A percentile compares a stretch with the other conserved stretches of the same genome.
Evolutionary conservation across 257 asterid genomes (phyloP).

Genomic region (Rhazya stricta): DNA sequence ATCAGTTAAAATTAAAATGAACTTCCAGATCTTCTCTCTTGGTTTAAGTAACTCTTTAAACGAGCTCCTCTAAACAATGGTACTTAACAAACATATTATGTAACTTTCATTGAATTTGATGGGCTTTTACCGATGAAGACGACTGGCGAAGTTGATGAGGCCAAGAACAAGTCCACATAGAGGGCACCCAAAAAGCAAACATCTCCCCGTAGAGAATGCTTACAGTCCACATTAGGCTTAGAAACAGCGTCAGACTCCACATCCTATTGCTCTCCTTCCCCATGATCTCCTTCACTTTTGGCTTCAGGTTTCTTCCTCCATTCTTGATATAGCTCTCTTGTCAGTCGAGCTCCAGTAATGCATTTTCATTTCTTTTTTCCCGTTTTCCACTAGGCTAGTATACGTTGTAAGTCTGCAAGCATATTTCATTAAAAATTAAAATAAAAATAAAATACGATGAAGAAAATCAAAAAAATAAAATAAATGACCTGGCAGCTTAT

Average conservation of each 20-base stretch:
- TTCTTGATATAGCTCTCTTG: background rate
- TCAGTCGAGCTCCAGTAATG: background rate
- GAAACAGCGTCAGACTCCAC: constrained; percentile 54
- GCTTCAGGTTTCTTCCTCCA: constrained; percentile 2
- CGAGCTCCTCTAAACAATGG: background rate
- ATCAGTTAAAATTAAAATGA: background rate
- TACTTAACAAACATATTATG: background rate
- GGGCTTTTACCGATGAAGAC: constrained; percentile 35
- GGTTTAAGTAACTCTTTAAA: background rate
- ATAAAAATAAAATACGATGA: no score
- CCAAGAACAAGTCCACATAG: constrained; percentile 75
- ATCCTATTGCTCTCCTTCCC: constrained; percentile 15
- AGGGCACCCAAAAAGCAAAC: constrained; percentile 77
- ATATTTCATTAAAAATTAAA: no score
- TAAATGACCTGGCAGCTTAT: no score
- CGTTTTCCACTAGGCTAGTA: background rate
- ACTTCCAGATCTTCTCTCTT: background rate
- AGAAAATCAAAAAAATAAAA: no score
- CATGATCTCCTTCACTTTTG: background rate
- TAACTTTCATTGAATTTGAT: background rate
- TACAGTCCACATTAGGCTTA: constrained; percentile 63
- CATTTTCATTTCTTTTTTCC: no score
- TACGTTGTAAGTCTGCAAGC: background rate
- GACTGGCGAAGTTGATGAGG: constrained; percentile 48
- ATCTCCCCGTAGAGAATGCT: constrained; percentile 86